phyloP scores from a whole-genome alignment of 352 stramenopile species.

The Pythium aquatile region DNA sequence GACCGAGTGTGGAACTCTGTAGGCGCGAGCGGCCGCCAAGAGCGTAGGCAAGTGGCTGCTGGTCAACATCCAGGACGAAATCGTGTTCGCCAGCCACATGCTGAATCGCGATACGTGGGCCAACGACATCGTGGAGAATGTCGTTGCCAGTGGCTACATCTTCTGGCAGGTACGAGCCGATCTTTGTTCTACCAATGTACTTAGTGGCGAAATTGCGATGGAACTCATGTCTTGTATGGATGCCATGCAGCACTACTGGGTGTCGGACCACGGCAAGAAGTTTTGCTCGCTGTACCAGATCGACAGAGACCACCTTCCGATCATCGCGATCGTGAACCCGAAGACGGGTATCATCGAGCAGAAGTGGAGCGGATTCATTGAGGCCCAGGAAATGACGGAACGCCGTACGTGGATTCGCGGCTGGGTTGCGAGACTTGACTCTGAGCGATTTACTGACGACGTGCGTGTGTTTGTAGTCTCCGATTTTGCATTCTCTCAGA shows the following conservation, averaged over 20 bases:
- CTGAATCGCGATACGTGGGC: conserved; percentile 96
- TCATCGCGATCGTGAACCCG: conserved; percentile 78
- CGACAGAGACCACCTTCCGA: conserved; percentile 57
- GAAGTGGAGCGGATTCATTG: conserved; percentile 68
- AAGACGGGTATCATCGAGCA: conserved; percentile 68
- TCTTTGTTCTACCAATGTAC: not conserved
- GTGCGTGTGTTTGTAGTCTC: conserved; percentile 12
- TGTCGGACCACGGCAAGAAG: conserved; percentile 78
- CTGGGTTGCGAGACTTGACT: not conserved
- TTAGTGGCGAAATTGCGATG: too few relatives aligned
- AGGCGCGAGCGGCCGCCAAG: conserved; percentile 77
- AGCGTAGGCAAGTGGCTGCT: conserved; percentile 91
- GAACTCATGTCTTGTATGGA: too few relatives aligned
- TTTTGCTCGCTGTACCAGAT: conserved; percentile 84
- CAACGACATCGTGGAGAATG: conserved; percentile 93
- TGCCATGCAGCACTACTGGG: conserved; percentile 60
- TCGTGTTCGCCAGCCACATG: conserved; percentile 93
- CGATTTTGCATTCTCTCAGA: conserved; percentile 26
- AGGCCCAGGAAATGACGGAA: conserved; percentile 67
- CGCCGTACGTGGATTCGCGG: conserved; percentile 43
- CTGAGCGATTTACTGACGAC: not conserved
- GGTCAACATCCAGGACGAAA: conserved; percentile 94
- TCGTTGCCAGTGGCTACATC: conserved; percentile 93
- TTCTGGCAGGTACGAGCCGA: conserved; percentile 88
- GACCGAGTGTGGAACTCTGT: not conserved